Base-by-base conservation (phyloP, 129 eudicot genomes). In the Flaveria linearis region DNA sequence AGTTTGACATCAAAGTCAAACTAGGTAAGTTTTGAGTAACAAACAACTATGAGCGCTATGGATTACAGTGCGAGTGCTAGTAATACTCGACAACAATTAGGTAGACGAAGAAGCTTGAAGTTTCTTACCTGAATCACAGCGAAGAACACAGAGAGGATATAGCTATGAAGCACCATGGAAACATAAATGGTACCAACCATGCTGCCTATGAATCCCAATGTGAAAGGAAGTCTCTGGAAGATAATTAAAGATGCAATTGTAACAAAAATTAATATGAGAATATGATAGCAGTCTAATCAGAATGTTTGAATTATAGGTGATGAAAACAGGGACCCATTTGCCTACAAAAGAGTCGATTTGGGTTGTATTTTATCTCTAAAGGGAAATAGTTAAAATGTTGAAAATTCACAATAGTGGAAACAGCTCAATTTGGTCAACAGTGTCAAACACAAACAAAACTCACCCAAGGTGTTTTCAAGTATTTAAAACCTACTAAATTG, bases 81-180 rank as follows among this genome's bases (percentile, higher is more conserved):
- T 36, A 36, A 36, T 36, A 36, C 41, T 36, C 41, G 1, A 36
- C 7, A 5, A 36, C 7, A 17, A 33, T 28, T 15, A 17, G 62
- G 36, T 62, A 75, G 57, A 55, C 12, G 68, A 45, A 52, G 17
- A 36, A 73, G 67, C 67, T 61, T 2, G 15, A 62, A 20, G 55
- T 25, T 60, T 16, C 41, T 62, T 85, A 93, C 98, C 98, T 93
- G 98, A 58, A 93, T 74, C 60, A 76, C 97, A 13, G 98, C 92
- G 33, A 93, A 93, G 73, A 90, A 73, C 58, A 93, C 98, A 7
- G 97, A 90, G 9, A 93, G 91, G 73, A 93, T 76, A 75, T 93
- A 93, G 87, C 98, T 93, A 70, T 93, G 98, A 76, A 93, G 98
- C 79, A 88, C 97, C 97, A 90, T 93, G 79, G 97, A 93, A 71